Evolutionary conservation across 116 monocot species (phyloP).

Genomic region (Trichopus zeylanicus): DNA sequence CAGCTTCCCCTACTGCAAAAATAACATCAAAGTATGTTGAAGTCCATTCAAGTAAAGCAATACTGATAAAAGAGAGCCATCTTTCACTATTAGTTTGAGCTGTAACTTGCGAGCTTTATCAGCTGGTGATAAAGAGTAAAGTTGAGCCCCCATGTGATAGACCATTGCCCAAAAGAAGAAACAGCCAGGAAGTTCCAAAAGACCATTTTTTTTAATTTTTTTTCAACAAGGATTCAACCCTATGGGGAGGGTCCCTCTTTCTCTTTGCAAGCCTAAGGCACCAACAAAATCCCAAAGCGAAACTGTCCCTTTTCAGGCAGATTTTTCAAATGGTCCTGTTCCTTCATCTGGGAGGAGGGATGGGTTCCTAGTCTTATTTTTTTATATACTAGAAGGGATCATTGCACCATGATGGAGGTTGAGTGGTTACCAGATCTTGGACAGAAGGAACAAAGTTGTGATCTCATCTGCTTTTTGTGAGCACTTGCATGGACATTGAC

Average conservation of each 20-base stretch:
- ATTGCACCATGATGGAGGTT: slow-evolving; percentile 29
- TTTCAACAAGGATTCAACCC: not conserved
- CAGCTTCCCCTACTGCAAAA: slow-evolving; percentile 37
- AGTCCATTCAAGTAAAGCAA: slow-evolving; percentile 11
- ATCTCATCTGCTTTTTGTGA: slow-evolving; percentile 16
- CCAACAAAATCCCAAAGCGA: not conserved
- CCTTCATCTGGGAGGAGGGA: slow-evolving; percentile 2
- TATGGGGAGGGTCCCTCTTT: not conserved
- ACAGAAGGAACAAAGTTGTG: slow-evolving; percentile 23
- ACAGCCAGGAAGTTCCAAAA: slow-evolving; percentile 22
- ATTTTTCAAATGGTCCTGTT: slow-evolving; percentile 2
- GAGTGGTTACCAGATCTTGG: slow-evolving; percentile 12
- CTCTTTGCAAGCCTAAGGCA: not conserved
- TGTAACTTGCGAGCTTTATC: slow-evolving; percentile 6
- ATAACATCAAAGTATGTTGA: slow-evolving; percentile 5
- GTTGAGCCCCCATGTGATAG: slow-evolving; percentile 17
- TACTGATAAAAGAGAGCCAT: slow-evolving; percentile 6
- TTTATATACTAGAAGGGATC: slow-evolving; percentile 22
- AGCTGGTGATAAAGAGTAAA: slow-evolving; percentile 8
- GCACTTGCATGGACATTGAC: slow-evolving; percentile 25
- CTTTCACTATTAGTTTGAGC: slow-evolving; percentile 11
- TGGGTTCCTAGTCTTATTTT: slow-evolving; percentile 4
- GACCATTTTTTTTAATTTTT: not conserved
- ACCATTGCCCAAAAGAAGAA: slow-evolving; percentile 10
- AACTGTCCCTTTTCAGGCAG: slow-evolving; percentile 19